Conservation (phyloP, 768 basidiomycete species). For the Suillus ampliporus region DNA sequence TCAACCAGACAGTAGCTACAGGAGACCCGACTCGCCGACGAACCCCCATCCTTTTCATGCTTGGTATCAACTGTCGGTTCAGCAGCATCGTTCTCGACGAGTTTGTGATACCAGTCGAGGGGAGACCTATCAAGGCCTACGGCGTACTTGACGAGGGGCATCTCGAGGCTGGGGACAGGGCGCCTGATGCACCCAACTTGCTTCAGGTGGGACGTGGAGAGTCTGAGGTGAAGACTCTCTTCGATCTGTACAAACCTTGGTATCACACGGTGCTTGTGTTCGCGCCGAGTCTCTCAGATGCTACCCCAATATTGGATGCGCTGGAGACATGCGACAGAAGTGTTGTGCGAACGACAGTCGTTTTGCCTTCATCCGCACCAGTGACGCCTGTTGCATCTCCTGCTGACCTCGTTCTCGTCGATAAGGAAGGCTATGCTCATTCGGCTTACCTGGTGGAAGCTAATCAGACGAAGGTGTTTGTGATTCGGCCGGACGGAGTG, state of each 20-base stretch:
- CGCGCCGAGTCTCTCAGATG: conserved; percentile 9
- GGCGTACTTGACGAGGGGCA: conserved; percentile 17
- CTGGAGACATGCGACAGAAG: neutral
- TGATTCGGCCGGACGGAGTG: conserved; percentile 29
- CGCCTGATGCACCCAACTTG: conserved; percentile 24
- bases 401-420: conserved; percentile 40
- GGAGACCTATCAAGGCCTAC: conserved; percentile 12
- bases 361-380: conserved; percentile 1
- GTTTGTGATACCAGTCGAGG: neutral
- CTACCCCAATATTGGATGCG: conserved; percentile 5
- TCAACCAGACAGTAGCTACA: conserved; percentile 4
- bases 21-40: conserved; percentile 25
- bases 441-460: conserved; percentile 38
- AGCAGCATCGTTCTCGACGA: conserved; percentile 20
- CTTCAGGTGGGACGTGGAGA: conserved; percentile 13
- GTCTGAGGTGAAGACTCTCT: conserved; percentile 25
- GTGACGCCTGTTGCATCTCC: neutral
- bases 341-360: conserved; percentile 3
- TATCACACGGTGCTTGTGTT: conserved; percentile 18
- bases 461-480: conserved; percentile 37
- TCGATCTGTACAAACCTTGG: conserved; percentile 33
- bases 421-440: conserved; percentile 41
- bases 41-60: conserved; percentile 30
- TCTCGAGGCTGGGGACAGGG: conserved; percentile 16
- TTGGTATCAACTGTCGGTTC: conserved; percentile 29